phyloP scores from a whole-genome alignment of 805 yeast genomes.

The Wickerhamomyces xylosicus region DNA sequence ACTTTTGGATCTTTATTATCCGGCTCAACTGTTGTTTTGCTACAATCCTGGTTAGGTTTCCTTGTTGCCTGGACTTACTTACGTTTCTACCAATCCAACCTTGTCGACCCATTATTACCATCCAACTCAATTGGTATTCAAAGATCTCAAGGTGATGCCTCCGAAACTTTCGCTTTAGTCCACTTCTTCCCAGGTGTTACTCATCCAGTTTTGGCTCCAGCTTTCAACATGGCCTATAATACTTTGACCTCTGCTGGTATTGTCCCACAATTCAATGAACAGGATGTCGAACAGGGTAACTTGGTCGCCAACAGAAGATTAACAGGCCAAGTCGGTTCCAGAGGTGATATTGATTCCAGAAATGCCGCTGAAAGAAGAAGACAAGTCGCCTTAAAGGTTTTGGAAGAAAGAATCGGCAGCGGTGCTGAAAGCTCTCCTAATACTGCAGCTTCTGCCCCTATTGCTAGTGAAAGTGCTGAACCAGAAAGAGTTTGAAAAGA shows the following conservation, averaged over 20 bases:
- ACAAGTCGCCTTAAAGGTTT: constrained; percentile 65
- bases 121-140: constrained; percentile 14
- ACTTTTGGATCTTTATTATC: constrained; percentile 20
- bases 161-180: constrained; percentile 76
- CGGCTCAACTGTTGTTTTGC: constrained; percentile 34
- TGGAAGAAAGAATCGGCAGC: constrained; percentile 47
- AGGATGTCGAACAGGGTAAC: constrained; percentile 65
- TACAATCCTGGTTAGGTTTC: constrained; percentile 52
- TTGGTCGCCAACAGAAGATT: constrained; percentile 55
- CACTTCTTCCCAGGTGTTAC: constrained; percentile 71
- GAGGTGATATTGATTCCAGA: constrained; percentile 23
- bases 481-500: no score
- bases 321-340: constrained; percentile 9
- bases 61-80: constrained; percentile 66
- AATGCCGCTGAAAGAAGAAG: constrained; percentile 68
- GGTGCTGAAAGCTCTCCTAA: background rate
- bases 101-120: constrained; percentile 47
- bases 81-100: constrained; percentile 60
- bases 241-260: constrained; percentile 33
- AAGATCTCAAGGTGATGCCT: constrained; percentile 68
- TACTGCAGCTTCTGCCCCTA: background rate
- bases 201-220: constrained; percentile 39
- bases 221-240: constrained; percentile 35
- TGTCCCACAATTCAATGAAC: constrained; percentile 53
- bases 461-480: no score